Conservation (phyloP, 1,284 basidiomycete genomes). For the Cryptococcus jaspeensis region DNA sequence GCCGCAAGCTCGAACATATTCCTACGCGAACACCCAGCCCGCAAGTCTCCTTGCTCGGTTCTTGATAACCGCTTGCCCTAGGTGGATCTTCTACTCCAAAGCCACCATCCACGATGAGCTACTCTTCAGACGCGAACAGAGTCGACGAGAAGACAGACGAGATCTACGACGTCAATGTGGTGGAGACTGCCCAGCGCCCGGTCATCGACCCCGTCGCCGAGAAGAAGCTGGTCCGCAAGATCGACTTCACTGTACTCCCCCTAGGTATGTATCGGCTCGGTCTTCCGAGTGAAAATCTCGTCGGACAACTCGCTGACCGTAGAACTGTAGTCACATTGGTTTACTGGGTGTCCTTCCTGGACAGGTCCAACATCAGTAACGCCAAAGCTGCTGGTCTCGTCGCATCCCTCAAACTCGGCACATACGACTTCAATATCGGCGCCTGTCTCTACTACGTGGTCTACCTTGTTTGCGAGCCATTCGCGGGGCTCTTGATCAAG, state of each 20-base stretch:
- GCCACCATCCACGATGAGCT: too few species aligned
- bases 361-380: conserved; percentile 21
- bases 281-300: not conserved
- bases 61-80: too few species aligned
- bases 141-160: conserved; percentile 1
- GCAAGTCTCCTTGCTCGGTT: too few species aligned
- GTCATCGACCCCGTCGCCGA: conserved; percentile 21
- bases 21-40: too few species aligned
- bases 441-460: conserved; percentile 21
- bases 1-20: too few species aligned
- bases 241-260: conserved; percentile 23
- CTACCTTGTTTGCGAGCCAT: conserved; percentile 27
- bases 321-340: conserved; percentile 11
- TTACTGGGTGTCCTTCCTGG: conserved; percentile 17
- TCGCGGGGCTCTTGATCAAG: conserved; percentile 21
- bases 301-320: not conserved
- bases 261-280: not conserved
- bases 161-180: not conserved
- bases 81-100: too few species aligned
- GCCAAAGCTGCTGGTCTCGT: conserved; percentile 24
- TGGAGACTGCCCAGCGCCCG: conserved; percentile 6
- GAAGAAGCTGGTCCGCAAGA: conserved; percentile 21
- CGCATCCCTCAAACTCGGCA: conserved; percentile 19
- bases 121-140: too few species aligned
- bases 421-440: conserved; percentile 24